Base-by-base conservation (phyloP, 2,329 filamentous ascomycete species). In the Colletotrichum magnum region DNA sequence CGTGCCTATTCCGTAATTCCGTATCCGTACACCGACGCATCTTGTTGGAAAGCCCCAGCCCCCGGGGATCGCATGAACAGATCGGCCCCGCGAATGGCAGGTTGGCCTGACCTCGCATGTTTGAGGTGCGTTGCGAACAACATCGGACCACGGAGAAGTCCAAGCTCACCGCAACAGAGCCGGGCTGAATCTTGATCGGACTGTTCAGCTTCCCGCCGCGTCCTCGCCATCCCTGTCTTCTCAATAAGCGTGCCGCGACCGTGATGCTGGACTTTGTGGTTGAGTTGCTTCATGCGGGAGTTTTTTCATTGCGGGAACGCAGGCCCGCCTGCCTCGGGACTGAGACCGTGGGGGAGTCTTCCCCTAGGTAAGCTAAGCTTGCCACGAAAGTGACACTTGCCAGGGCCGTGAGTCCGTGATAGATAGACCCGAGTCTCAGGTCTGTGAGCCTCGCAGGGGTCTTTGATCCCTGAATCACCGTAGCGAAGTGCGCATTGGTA, bases 61-160 rank as follows among this genome's bases (percentile, higher is more conserved):
- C 68, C 68, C 26, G 28, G 56, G 21, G 54, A 69, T 65, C 45
- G 71, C 71, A 71, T 72, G 66, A 72, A 65, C 12, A 70, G 61
- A 70, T 71, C 57, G 65, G 52, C 56, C 41, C 47, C 57, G 60
- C 21, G 60, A 69, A 36, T 64, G 63, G 54, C 63, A 61, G 58
- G 41, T 62, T 51, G 36, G 50, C 61, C 69, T 64, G 58, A 58
- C 28, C 48, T 58, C 53, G 54, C 41, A 43, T 64, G 75, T 76
- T 76, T 77, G 74, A 77, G 70, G 69, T 71, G 69, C 69, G 75
- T 77, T 77, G 74, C 74, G 75, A 71, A 65, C 47, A 68, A 70
- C 65, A 45, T 62, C 68, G 62, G 63, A 66, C 68, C 66, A 71
- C 60, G 41, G 26, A 52, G 36, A 56, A 60, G 66, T 70, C 68